phyloP scores from a whole-genome alignment of 2,329 filamentous ascomycete species.

The Fragosphaeria purpurea region DNA sequence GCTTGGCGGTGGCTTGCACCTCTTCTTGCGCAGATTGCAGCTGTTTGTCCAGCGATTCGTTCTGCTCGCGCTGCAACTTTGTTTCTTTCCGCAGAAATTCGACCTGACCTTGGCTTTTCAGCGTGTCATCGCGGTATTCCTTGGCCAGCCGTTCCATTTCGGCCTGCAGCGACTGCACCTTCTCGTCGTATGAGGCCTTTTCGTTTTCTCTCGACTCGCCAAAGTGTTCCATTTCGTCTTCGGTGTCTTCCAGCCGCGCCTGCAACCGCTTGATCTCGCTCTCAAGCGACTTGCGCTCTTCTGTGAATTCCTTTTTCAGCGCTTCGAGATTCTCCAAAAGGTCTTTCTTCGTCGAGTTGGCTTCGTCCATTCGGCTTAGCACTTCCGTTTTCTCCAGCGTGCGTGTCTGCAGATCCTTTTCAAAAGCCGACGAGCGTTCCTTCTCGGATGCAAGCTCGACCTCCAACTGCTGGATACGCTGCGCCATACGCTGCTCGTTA shows the following conservation, averaged over 20 bases:
- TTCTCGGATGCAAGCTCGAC: conserved; percentile 66
- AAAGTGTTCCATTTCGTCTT: conserved; percentile 83
- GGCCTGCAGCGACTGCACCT: conserved; percentile 55
- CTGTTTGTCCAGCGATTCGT: conserved; percentile 48
- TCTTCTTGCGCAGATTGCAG: conserved; percentile 46
- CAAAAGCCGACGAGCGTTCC: conserved; percentile 54
- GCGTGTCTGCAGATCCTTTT: conserved; percentile 57
- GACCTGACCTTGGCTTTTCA: conserved; percentile 52
- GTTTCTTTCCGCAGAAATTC: conserved; percentile 53
- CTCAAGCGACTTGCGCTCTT: conserved; percentile 75
- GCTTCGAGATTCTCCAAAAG: conserved; percentile 91
- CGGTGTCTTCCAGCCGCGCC: conserved; percentile 71
- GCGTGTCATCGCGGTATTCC: conserved; percentile 45
- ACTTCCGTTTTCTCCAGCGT: conserved; percentile 49
- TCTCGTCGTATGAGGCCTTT: conserved; percentile 59
- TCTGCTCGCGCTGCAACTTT: conserved; percentile 48
- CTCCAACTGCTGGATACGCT: conserved; percentile 57
- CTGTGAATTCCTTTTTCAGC: conserved; percentile 76
- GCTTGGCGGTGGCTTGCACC: conserved; percentile 38
- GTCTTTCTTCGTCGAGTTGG: conserved; percentile 85
- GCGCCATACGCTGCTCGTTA: conserved; percentile 30
- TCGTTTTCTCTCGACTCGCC: conserved; percentile 77
- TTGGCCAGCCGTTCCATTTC: conserved; percentile 58
- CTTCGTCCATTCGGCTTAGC: conserved; percentile 68
- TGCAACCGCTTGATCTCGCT: conserved; percentile 69